Evolutionary conservation across 306 rosid species (phyloP), one percentile per base, ranked within the genome.

Genomic region (Trifolium repens): DNA sequence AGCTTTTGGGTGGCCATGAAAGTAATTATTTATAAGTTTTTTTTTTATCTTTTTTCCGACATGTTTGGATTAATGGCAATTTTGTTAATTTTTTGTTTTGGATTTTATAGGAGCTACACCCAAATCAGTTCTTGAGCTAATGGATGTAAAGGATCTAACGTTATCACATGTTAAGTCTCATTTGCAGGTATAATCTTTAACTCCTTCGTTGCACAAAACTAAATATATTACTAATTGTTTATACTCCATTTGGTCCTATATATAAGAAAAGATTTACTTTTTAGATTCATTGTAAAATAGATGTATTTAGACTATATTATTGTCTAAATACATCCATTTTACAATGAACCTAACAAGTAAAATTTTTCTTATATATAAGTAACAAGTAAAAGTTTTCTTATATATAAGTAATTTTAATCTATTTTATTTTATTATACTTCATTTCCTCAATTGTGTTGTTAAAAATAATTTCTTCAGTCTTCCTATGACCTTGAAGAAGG

Each of bases 61-160:
- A 50, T 50, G 55, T 14, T 50, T 50, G 8, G 2, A 44, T 44
- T 12, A 44, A 12, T 5, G 6, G 6, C 4, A 32, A 4, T 50
- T 19, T 57, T 16, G 24, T 37, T 47, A 10, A 12, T 50, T 53
- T 1, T 52, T 47, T 0, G 40, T 57, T 69, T 30, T 73, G 6
- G 50, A 46, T 40, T 40, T 69, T 70, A 22, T 22, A 94, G 99
- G 99, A 87, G 99, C 99, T 53, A 94, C 99, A 1, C 99, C 99
- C 2, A 94, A 94, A 82, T 94, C 99, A 75, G 99, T 94, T 86
- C 99, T 94, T 84, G 99, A 94, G 91, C 96, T 94, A 44, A 94
- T 94, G 99, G 99, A 94, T 94, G 99, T 89, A 32, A 94, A 94
- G 84, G 99, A 94, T 94, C 93, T 94, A 83, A 94, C 99, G 44